Conservation (phyloP, 2,329 filamentous ascomycete species). For the Alternaria sp. region DNA sequence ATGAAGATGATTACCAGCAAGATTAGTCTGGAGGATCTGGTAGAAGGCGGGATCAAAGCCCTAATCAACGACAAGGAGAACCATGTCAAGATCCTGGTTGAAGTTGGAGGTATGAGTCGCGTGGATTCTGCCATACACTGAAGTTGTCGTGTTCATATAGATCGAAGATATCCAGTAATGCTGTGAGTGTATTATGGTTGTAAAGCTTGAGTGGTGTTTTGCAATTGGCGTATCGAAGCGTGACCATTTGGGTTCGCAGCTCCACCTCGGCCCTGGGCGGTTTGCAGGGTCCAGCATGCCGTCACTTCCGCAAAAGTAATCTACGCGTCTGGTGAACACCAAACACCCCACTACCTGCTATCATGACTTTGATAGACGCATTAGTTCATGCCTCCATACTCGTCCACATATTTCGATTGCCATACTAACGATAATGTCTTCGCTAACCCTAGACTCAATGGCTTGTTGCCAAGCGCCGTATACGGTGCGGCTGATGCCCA, state of each 20-base stretch:
- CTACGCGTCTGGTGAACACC: not conserved
- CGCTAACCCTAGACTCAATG: conserved; percentile 11
- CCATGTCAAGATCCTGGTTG: conserved; percentile 68
- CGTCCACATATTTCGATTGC: not conserved
- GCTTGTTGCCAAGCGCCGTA: conserved; percentile 17
- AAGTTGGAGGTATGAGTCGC: conserved; percentile 39
- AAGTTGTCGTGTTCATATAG: not conserved
- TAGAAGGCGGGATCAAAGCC: conserved; percentile 63
- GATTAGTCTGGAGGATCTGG: conserved; percentile 62
- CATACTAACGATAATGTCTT: not conserved
- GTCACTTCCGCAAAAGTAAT: conserved; percentile 1
- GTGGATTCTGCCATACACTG: conserved; percentile 19
- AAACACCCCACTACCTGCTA: not conserved
- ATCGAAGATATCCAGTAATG: not conserved
- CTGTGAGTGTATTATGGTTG: not conserved
- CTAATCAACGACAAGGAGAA: conserved; percentile 66
- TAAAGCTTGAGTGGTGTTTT: not conserved
- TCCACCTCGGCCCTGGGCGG: not conserved
- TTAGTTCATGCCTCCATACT: not conserved
- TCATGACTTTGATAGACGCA: not conserved
- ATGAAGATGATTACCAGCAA: conserved; percentile 66
- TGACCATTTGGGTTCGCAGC: not conserved
- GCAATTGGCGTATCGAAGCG: not conserved
- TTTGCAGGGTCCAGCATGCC: conserved; percentile 6
- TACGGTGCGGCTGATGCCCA: conserved; percentile 18